Percentiles rank a stretch among this genome's conserved stretches.
Conservation (phyloP, 164 flowering plant species). For the Amborella trichopoda region DNA sequence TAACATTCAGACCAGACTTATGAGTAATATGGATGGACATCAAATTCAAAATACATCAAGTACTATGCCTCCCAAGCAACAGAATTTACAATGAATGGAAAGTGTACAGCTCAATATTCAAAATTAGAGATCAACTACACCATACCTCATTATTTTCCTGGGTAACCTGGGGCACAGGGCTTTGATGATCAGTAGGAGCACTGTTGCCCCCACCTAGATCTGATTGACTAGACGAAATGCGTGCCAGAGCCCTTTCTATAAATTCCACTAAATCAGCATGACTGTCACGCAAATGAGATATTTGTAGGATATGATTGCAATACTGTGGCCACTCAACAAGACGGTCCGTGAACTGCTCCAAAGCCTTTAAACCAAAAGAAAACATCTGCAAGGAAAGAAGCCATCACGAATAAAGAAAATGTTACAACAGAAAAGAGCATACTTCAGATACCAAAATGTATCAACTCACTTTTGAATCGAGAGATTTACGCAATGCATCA, state of each 20-base stretch:
- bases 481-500: constrained; percentile 88
- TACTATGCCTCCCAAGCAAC: neutral
- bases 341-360: constrained; percentile 93
- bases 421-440: neutral
- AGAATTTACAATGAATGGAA: neutral
- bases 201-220: constrained; percentile 39
- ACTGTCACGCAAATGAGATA: constrained; percentile 83
- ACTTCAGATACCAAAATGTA: neutral
- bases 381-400: constrained; percentile 51
- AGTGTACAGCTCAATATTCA: neutral
- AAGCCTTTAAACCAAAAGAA: constrained; percentile 77
- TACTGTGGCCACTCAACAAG: constrained; percentile 96
- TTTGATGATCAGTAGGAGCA: constrained; percentile 31
- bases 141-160: constrained; percentile 25
- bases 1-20: too few relatives aligned
- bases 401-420: constrained; percentile 1
- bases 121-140: too few relatives aligned
- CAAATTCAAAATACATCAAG: too few relatives aligned
- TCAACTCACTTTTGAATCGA: constrained; percentile 80
- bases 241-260: constrained; percentile 76
- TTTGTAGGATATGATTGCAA: constrained; percentile 95
- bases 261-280: constrained; percentile 73
- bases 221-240: constrained; percentile 54
- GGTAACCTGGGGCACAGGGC: constrained; percentile 15
- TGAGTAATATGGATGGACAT: too few relatives aligned